A percentile compares a stretch with the other conserved stretches of the same genome.
These are phyloP conservation scores for Venturiaceae sp. DNA, from an alignment of 2,329 filamentous ascomycete species.

Conservation along the genomic window DNA sequence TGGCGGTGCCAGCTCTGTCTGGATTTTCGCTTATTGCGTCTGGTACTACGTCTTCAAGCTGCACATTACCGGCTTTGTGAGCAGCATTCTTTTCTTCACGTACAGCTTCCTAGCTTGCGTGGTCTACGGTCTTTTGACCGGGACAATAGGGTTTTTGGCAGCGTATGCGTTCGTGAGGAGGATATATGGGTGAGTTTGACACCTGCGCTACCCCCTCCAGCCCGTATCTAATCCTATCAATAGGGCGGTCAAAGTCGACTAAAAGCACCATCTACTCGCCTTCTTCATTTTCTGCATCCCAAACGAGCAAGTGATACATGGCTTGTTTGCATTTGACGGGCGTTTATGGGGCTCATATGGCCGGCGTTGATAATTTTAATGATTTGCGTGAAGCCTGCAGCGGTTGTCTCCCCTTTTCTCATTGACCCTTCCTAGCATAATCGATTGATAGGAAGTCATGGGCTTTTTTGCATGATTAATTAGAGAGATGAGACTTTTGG, in stretches of 20 bases:
- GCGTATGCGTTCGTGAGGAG: constrained; percentile 75
- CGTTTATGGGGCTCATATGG: background rate
- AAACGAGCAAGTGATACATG: no score
- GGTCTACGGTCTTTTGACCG: constrained; percentile 71
- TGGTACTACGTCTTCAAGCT: constrained; percentile 80
- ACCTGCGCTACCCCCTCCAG: no score
- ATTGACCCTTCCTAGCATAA: no score
- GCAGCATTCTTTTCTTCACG: constrained; percentile 72
- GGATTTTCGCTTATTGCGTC: constrained; percentile 73
- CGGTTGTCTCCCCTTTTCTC: background rate
- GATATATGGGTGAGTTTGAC: constrained; percentile 66
- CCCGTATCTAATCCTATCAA: background rate
- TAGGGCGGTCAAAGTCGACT: constrained; percentile 1
- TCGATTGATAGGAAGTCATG: no score
- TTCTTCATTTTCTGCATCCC: background rate
- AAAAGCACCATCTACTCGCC: background rate
- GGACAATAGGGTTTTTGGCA: constrained; percentile 75
- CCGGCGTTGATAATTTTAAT: background rate
- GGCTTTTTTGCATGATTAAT: background rate
- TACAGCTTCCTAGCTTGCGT: constrained; percentile 76
- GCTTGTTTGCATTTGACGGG: background rate
- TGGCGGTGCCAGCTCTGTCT: constrained; percentile 65
- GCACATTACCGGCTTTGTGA: constrained; percentile 71
- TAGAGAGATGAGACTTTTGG: background rate
- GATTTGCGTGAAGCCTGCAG: background rate